phyloP scores from a whole-genome alignment of 2,329 filamentous ascomycete species.

The Gnomoniopsis sp. region DNA sequence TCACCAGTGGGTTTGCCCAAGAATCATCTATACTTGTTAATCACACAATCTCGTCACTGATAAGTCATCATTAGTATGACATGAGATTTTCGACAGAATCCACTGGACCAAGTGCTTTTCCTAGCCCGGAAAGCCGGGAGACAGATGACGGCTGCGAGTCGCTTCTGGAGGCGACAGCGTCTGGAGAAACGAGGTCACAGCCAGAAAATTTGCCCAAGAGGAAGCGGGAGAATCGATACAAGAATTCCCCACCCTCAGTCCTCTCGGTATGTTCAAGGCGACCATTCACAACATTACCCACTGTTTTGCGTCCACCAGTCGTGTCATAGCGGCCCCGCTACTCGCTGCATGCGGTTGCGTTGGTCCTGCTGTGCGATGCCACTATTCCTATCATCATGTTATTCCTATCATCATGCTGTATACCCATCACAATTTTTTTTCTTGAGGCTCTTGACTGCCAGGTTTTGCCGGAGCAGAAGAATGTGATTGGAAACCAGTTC shows the following conservation, averaged over 20 bases:
- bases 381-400: not conserved
- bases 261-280: constrained; percentile 38
- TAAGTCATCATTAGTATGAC: constrained; percentile 28
- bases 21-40: not conserved
- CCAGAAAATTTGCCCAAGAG: constrained; percentile 40
- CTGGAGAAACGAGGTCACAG: constrained; percentile 22
- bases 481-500: too few species aligned
- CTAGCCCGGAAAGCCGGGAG: constrained; percentile 21
- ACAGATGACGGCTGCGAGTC: constrained; percentile 14
- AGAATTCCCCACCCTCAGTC: constrained; percentile 48
- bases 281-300: not conserved
- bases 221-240: constrained; percentile 50
- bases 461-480: too few species aligned
- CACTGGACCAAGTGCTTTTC: constrained; percentile 19
- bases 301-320: not conserved
- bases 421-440: too few species aligned
- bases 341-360: not conserved
- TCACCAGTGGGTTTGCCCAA: constrained; percentile 29
- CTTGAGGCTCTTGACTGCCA: too few species aligned
- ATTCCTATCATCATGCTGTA: not conserved
- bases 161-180: constrained; percentile 16
- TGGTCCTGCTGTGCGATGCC: not conserved
- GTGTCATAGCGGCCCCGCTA: not conserved
- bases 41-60: constrained; percentile 15
- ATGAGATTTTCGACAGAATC: constrained; percentile 24